Percentiles rank a stretch among this genome's conserved stretches.
phyloP scores from a whole-genome alignment of 805 yeast genomes.

The Candida endomychidarum region DNA sequence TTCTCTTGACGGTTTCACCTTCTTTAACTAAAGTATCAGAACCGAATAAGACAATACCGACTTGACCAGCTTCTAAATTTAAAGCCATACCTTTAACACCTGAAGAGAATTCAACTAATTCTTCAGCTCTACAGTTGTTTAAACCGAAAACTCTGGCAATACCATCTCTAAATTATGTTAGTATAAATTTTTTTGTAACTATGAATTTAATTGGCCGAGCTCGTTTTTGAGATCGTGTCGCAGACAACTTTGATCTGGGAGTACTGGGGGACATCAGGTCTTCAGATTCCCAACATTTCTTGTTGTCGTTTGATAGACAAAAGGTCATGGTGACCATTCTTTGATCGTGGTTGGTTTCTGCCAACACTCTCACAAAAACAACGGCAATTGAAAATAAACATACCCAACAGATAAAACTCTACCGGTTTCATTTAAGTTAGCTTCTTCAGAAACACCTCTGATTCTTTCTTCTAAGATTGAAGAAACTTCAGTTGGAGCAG shows the following conservation, averaged over 20 bases:
- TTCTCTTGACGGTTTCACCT: conserved; percentile 99
- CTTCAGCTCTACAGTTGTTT: conserved; percentile 99
- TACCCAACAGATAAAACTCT: conserved; percentile 97
- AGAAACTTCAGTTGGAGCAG: conserved; percentile 99
- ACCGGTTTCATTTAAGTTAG: conserved; percentile 98
- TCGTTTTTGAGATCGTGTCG: conserved; percentile 6
- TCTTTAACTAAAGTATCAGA: conserved; percentile 98
- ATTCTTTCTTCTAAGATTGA: conserved; percentile 98
- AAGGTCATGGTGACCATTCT: too few relatives aligned
- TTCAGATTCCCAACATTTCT: too few relatives aligned
- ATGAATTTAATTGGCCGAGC: conserved; percentile 19
- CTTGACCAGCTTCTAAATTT: conserved; percentile 99
- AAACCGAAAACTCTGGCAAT: conserved; percentile 99
- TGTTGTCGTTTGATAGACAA: too few relatives aligned
- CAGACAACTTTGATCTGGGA: conserved; percentile 7
- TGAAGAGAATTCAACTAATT: conserved; percentile 97
- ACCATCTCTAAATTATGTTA: conserved; percentile 82
- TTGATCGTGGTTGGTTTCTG: neutral
- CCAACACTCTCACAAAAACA: neutral
- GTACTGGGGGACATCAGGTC: neutral
- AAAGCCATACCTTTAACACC: conserved; percentile 99
- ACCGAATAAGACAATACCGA: conserved; percentile 99
- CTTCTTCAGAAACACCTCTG: conserved; percentile 98
- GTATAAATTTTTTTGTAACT: conserved; percentile 26
- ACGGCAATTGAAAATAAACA: conserved; percentile 30